phyloP scores from a whole-genome alignment of 495 filamentous ascomycete species.

The Trypethelium eluteriae region DNA sequence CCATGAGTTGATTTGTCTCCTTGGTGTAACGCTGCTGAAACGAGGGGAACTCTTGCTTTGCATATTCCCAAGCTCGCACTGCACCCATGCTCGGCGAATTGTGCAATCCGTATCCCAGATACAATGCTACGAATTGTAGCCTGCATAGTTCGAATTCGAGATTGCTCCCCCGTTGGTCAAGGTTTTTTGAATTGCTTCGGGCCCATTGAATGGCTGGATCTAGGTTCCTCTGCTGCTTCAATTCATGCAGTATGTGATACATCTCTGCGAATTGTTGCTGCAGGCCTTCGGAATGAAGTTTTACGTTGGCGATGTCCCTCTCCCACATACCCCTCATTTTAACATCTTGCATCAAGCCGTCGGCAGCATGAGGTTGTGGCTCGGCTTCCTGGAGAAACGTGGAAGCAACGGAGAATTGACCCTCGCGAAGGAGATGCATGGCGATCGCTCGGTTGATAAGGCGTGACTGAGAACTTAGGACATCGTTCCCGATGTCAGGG shows the following conservation, averaged over 20 bases:
- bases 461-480: slow-evolving; percentile 61
- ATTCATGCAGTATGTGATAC: slow-evolving; percentile 76
- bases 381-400: slow-evolving; percentile 66
- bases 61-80: slow-evolving; percentile 64
- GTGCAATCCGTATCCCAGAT: slow-evolving; percentile 36
- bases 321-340: slow-evolving; percentile 17
- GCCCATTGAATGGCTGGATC: slow-evolving; percentile 83
- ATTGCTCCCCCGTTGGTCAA: slow-evolving; percentile 80
- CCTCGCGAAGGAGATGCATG: slow-evolving; percentile 93
- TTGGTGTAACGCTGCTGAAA: slow-evolving; percentile 63
- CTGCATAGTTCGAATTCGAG: slow-evolving; percentile 89
- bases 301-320: slow-evolving; percentile 24
- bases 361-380: slow-evolving; percentile 29
- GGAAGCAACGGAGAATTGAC: slow-evolving; percentile 78
- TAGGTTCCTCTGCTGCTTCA: slow-evolving; percentile 63
- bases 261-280: slow-evolving; percentile 75
- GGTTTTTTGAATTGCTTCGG: slow-evolving; percentile 52
- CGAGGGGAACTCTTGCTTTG: slow-evolving; percentile 51
- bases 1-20: slow-evolving; percentile 70
- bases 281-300: slow-evolving; percentile 40
- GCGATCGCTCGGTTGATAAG: slow-evolving; percentile 88
- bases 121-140: slow-evolving; percentile 80
- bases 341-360: neutral
- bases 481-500: slow-evolving; percentile 69
- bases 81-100: slow-evolving; percentile 32